Evolutionary conservation across 257 asterid species (phyloP).

Genomic region (Solanum piurae): DNA sequence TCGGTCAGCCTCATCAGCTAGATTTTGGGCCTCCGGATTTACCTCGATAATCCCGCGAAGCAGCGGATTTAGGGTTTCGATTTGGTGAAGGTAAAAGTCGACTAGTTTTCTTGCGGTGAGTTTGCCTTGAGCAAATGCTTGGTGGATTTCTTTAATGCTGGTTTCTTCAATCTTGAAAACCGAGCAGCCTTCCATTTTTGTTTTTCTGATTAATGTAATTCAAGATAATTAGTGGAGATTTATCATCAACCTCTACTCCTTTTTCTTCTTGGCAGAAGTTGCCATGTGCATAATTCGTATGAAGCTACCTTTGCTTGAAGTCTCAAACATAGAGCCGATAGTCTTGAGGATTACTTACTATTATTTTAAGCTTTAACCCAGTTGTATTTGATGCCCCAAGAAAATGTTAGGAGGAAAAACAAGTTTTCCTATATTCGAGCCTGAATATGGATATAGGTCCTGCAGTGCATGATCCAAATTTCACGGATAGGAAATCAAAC

Average conservation of each 20-base stretch:
- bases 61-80: conserved; percentile 42
- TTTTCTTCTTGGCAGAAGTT: background rate
- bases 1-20: conserved; percentile 42
- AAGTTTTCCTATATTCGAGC: too few relatives aligned
- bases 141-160: conserved; percentile 27
- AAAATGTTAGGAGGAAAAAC: too few relatives aligned
- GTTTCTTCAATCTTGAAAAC: conserved; percentile 38
- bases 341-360: background rate
- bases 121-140: conserved; percentile 15
- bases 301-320: background rate
- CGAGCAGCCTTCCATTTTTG: background rate
- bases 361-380: background rate
- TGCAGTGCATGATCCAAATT: too few relatives aligned
- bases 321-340: background rate
- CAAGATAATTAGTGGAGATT: too few relatives aligned
- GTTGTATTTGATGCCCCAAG: background rate
- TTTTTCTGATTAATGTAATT: background rate
- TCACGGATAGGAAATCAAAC: too few relatives aligned
- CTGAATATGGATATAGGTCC: too few relatives aligned
- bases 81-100: conserved; percentile 33
- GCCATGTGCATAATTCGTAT: background rate
- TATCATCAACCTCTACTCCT: too few relatives aligned
- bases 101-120: conserved; percentile 30
- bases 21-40: conserved; percentile 44
- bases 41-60: conserved; percentile 55